phyloP scores from a whole-genome alignment of 139 green algal genomes.

The Chlorella vulgaris region DNA sequence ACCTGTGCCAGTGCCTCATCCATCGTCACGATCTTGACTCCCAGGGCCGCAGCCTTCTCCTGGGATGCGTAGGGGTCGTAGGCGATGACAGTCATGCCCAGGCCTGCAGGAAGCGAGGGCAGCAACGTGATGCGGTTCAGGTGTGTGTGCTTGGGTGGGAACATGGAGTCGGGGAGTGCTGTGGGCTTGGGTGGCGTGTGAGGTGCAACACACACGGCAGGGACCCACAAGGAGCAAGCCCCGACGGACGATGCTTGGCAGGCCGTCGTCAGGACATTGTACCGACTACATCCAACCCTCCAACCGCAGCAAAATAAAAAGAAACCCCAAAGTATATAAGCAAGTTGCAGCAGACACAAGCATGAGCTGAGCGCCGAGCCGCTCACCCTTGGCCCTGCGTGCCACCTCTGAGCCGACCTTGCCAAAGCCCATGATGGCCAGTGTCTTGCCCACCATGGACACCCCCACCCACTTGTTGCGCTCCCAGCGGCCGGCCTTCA shows the following conservation, averaged over 20 bases:
- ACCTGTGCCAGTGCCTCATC: conserved; percentile 79
- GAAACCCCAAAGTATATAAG: too few species aligned
- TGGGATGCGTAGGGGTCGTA: conserved; percentile 93
- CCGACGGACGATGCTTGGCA: too few species aligned
- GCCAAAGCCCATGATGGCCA: conserved; percentile 95
- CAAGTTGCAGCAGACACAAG: background rate
- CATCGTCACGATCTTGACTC: conserved; percentile 85
- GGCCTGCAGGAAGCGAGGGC: conserved; percentile 33
- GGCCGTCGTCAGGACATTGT: too few species aligned
- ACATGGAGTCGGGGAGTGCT: too few species aligned
- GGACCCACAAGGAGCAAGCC: too few species aligned
- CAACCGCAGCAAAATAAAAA: too few species aligned
- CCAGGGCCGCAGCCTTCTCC: conserved; percentile 71
- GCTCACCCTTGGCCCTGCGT: conserved; percentile 70
- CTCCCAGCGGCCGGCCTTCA: conserved; percentile 90
- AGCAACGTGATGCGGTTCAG: too few species aligned
- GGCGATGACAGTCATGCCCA: conserved; percentile 86
- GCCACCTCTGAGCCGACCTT: conserved; percentile 95
- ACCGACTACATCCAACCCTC: too few species aligned
- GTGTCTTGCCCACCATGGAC: conserved; percentile 90
- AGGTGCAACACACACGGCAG: too few species aligned
- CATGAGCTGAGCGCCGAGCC: background rate
- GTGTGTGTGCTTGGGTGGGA: too few species aligned
- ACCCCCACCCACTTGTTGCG: conserved; percentile 86
- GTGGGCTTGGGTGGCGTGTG: too few species aligned